Base-by-base conservation (phyloP, 1,284 basidiomycete genomes). In the Moesziomyces globuligerus region DNA sequence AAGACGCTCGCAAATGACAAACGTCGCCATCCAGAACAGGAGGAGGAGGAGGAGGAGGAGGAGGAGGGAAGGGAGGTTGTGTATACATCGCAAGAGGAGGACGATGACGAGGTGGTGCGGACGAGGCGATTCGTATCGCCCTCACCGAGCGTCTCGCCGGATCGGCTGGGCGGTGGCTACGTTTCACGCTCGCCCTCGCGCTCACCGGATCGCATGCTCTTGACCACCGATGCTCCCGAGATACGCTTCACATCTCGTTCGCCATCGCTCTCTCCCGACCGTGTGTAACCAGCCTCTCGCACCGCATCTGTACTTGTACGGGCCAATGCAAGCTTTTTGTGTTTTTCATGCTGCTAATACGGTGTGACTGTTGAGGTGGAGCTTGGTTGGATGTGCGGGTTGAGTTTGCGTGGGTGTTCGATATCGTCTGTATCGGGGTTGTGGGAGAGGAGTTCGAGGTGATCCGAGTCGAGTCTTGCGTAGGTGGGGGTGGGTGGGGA, bases 51-150 rank as follows among this genome's bases (percentile, higher is more conserved):
- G 23, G n/a, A 21, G 18, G 26, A 37, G 20, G 20, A n/a, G 11
- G 18, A 37, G 11, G 43, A 15, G 7, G 46, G 9, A 24, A 32
- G 15, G 7, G 49, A 64, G 47, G 68, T 62, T 15, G 75, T 48
- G 48, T 75, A 64, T 51, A 78, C 49, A 29, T 76, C 47, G 61
- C 82, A 59, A 57, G 80, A 62, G 46, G 67, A 74, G 11, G 47
- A 87, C 84, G 88, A 89, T 29, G 83, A 85, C 43, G 86, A 83
- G 17, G 34, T 3, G 7, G 36, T 17, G 13, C 59, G 34, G 37
- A 53, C 38, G 20, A 39, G 47, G 7, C 48, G 62, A 1, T 55
- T 59, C 32, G 18, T 65, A 8, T 57, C 54, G 26, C 54, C 61
- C 7, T 57, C 23, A 36, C 54, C 50, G 17, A 65, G 61, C 23